Evolutionary conservation across 192 early-diverging fungal genomes (phyloP).

Genomic region (Gryganskiella cystojenkinii): DNA sequence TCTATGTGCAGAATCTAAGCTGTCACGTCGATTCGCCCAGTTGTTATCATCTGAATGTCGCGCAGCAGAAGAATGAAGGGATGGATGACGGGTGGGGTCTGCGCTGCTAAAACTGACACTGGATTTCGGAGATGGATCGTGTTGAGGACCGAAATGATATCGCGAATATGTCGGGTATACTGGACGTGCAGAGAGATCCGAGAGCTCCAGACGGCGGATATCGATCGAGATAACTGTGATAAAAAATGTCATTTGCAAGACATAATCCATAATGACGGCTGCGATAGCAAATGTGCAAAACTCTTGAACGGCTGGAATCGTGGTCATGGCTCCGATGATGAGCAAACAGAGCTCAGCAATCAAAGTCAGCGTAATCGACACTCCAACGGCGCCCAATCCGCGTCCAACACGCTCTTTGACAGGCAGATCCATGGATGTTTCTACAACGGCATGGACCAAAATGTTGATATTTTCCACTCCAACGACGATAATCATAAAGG

Average conservation of each 20-base stretch:
- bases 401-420: slow-evolving; percentile 77
- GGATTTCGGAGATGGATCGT: slow-evolving; percentile 4
- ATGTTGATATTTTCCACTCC: slow-evolving; percentile 83
- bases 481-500: slow-evolving; percentile 76
- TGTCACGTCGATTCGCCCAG: slow-evolving; percentile 15
- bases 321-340: slow-evolving; percentile 65
- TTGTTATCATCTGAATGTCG: neutral
- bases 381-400: slow-evolving; percentile 75
- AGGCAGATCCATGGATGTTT: slow-evolving; percentile 73
- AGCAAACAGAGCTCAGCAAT: slow-evolving; percentile 67
- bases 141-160: slow-evolving; percentile 30
- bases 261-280: slow-evolving; percentile 78
- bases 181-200: slow-evolving; percentile 28
- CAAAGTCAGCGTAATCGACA: slow-evolving; percentile 69
- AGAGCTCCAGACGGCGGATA: slow-evolving; percentile 76
- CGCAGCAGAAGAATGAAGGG: neutral
- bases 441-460: slow-evolving; percentile 77
- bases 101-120: neutral
- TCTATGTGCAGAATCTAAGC: slow-evolving; percentile 14
- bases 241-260: slow-evolving; percentile 86
- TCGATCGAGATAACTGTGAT: slow-evolving; percentile 84
- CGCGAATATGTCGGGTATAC: slow-evolving; percentile 16
- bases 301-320: slow-evolving; percentile 72
- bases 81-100: slow-evolving; percentile 1
- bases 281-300: slow-evolving; percentile 78